A percentile compares a stretch with the other conserved stretches of the same genome.
These are phyloP conservation scores for Crithidia acanthocephali DNA, from an alignment of 208 protist genomes.

Conservation along the genomic window DNA sequence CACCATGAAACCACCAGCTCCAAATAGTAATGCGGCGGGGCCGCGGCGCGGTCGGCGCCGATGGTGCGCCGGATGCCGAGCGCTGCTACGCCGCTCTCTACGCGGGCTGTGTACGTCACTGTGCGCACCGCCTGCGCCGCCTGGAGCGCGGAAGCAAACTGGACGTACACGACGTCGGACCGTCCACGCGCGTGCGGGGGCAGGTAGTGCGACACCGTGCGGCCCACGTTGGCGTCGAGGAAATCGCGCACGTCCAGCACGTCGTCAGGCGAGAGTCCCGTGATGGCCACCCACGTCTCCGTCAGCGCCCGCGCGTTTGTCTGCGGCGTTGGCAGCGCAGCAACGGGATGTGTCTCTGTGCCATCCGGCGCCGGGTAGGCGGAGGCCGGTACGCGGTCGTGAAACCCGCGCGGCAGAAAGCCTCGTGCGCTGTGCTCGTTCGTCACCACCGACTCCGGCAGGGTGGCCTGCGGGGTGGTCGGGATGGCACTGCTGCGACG, in stretches of 20 bases:
- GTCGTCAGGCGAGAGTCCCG: slow-evolving; percentile 35
- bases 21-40: slow-evolving; percentile 8
- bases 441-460: slow-evolving; percentile 18
- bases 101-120: slow-evolving; percentile 26
- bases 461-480: slow-evolving; percentile 15
- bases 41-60: background rate
- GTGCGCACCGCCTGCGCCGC: slow-evolving; percentile 60
- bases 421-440: slow-evolving; percentile 22
- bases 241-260: slow-evolving; percentile 74
- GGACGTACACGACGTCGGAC: slow-evolving; percentile 55
- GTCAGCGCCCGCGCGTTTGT: slow-evolving; percentile 1
- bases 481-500: slow-evolving; percentile 22
- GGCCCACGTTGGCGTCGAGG: slow-evolving; percentile 73
- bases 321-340: slow-evolving; percentile 1
- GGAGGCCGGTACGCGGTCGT: slow-evolving; percentile 18
- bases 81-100: slow-evolving; percentile 37
- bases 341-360: background rate
- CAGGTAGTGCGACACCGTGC: slow-evolving; percentile 58
- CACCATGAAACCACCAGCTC: slow-evolving; percentile 55
- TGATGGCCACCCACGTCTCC: slow-evolving; percentile 58
- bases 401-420: slow-evolving; percentile 31
- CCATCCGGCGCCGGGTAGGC: slow-evolving; percentile 21
- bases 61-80: slow-evolving; percentile 3
- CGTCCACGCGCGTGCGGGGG: slow-evolving; percentile 15
- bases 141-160: slow-evolving; percentile 54